Evolutionary conservation across 495 filamentous ascomycete species (phyloP).

Genomic region (Melanomma pulvis-pyrius): DNA sequence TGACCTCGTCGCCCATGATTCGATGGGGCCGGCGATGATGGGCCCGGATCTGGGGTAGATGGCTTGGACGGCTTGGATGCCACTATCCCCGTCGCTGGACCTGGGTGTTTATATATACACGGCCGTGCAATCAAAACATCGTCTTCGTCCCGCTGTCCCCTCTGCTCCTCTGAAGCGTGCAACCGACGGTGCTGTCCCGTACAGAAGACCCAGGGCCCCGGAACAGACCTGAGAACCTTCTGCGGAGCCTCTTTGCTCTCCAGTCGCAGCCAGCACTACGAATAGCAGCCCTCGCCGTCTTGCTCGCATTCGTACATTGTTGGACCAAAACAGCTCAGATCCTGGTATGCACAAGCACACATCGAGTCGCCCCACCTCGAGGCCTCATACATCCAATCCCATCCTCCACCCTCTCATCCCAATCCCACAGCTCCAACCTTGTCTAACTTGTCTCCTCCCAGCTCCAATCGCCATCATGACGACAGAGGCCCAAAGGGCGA

Average conservation of each 20-base stretch:
- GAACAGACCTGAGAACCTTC: neutral
- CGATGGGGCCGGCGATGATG: no score
- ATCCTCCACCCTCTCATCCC: neutral
- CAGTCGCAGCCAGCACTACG: no score
- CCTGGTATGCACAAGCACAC: neutral
- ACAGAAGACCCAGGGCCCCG: neutral
- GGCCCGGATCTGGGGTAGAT: no score
- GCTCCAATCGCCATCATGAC: neutral
- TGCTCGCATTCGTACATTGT: neutral
- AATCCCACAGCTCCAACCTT: neutral
- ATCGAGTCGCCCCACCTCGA: neutral
- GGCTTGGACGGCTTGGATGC: no score
- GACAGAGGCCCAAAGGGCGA: neutral
- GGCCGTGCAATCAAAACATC: neutral
- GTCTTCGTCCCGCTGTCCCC: neutral
- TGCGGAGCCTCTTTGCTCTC: neutral
- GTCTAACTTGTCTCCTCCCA: neutral
- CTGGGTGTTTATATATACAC: neutral
- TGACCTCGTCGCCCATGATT: conserved; percentile 4
- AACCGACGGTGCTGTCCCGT: neutral
- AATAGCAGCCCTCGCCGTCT: neutral
- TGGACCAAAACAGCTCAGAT: neutral
- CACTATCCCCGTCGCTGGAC: neutral
- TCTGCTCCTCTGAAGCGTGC: neutral
- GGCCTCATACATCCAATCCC: no score